These are phyloP conservation scores for Anisogramma anomala DNA, from an alignment of 2,329 filamentous ascomycete genomes.

Conservation along the genomic window DNA sequence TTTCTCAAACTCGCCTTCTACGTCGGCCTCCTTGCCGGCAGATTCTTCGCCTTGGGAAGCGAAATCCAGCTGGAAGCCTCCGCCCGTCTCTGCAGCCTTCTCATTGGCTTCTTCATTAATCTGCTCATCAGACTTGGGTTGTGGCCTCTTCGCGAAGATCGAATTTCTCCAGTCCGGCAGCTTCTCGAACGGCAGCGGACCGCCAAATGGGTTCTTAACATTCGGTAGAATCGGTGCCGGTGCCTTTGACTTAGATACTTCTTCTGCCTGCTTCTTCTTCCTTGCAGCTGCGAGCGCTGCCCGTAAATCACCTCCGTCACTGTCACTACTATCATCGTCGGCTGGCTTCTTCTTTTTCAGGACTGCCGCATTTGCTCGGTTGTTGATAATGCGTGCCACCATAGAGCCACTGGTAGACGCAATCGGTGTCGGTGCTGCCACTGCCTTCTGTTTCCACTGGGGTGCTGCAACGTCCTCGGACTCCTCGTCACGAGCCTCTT, in stretches of 20 bases:
- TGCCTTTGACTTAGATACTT: constrained; percentile 20
- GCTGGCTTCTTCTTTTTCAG: constrained; percentile 33
- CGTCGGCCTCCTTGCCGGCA: constrained; percentile 27
- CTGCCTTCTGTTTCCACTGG: constrained; percentile 45
- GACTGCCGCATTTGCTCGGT: constrained; percentile 52
- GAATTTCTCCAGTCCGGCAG: constrained; percentile 60
- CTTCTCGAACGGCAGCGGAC: constrained; percentile 84
- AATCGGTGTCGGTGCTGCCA: constrained; percentile 40
- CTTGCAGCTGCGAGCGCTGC: constrained; percentile 63
- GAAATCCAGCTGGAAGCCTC: constrained; percentile 26
- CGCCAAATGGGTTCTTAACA: constrained; percentile 55
- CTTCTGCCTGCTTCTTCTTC: constrained; percentile 38
- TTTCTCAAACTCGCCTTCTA: constrained; percentile 56
- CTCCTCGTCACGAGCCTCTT: constrained; percentile 29
- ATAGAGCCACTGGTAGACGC: constrained; percentile 41
- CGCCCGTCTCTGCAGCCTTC: constrained; percentile 20
- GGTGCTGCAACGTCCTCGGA: constrained; percentile 43
- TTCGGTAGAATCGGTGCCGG: constrained; percentile 33
- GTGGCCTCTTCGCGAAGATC: constrained; percentile 37
- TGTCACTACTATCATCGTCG: constrained; percentile 50
- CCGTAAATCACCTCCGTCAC: constrained; percentile 73
- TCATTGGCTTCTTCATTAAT: constrained; percentile 15
- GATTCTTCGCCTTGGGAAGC: constrained; percentile 7
- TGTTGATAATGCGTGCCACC: constrained; percentile 65
- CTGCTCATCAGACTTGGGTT: constrained; percentile 10